These are phyloP conservation scores for Phytomonas sp. DNA, from an alignment of 208 protist species.

Conservation along the genomic window DNA sequence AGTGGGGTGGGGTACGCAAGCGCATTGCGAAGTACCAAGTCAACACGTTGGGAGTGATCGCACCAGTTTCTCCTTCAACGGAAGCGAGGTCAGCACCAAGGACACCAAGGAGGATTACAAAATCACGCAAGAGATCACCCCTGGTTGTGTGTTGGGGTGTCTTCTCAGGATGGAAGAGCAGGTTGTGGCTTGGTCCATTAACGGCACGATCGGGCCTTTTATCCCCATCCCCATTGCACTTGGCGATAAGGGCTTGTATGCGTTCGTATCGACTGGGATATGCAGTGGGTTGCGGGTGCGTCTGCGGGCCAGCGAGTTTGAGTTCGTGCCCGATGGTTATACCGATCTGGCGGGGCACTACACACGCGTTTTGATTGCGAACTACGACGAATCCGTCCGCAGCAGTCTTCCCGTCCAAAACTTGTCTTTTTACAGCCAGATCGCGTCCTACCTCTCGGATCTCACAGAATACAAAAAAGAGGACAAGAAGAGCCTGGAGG, in stretches of 20 bases:
- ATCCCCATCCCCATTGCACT: constrained; percentile 60
- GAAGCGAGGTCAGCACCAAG: constrained; percentile 51
- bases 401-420: constrained; percentile 45
- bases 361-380: constrained; percentile 40
- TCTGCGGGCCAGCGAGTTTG: constrained; percentile 61
- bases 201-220: constrained; percentile 66
- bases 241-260: constrained; percentile 38
- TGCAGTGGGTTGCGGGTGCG: constrained; percentile 70
- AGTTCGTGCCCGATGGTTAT: constrained; percentile 78
- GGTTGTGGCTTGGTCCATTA: constrained; percentile 77
- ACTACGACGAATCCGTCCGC: constrained; percentile 25
- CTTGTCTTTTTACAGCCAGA: constrained; percentile 69
- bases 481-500: constrained; percentile 11
- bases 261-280: constrained; percentile 78
- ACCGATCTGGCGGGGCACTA: constrained; percentile 67
- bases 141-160: constrained; percentile 66
- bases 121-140: constrained; percentile 33
- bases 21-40: constrained; percentile 71
- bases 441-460: constrained; percentile 78
- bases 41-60: constrained; percentile 84
- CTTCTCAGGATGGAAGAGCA: constrained; percentile 73
- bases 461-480: constrained; percentile 33
- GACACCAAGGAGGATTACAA: constrained; percentile 81
- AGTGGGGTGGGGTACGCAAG: constrained; percentile 78
- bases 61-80: constrained; percentile 82